These are phyloP conservation scores for Tritrichomonas foetus DNA, from an alignment of 208 protist genomes.

Conservation along the genomic window DNA sequence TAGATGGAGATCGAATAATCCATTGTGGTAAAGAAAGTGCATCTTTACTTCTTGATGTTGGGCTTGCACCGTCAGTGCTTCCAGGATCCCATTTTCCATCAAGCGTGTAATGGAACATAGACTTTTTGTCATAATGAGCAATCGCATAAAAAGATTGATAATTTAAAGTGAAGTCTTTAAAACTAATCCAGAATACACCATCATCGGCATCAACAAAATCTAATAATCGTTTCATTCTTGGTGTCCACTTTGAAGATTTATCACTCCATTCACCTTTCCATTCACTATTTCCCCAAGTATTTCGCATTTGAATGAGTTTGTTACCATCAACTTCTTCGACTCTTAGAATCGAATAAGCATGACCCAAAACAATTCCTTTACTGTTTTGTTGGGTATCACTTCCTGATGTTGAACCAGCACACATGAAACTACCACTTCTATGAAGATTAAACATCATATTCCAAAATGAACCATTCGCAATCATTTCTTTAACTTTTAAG, in stretches of 20 bases:
- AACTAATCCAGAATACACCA: neutral
- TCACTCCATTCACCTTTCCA: conserved; percentile 39
- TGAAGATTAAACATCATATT: neutral
- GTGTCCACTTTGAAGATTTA: neutral
- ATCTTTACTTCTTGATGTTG: neutral
- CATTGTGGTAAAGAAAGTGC: neutral
- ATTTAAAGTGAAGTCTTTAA: neutral
- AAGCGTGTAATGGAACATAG: neutral
- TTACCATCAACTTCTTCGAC: neutral
- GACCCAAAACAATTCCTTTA: neutral
- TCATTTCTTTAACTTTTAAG: neutral
- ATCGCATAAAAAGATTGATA: neutral
- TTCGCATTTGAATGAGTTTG: conserved; percentile 13
- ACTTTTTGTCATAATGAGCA: neutral
- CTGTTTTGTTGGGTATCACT: neutral
- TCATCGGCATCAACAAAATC: neutral
- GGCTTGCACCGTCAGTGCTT: neutral
- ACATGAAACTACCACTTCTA: neutral
- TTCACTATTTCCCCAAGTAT: conserved; percentile 30
- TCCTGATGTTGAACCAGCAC: neutral
- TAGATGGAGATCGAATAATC: neutral
- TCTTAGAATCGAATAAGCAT: conserved; percentile 14
- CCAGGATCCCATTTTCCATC: neutral
- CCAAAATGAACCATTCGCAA: neutral
- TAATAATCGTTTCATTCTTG: neutral